Percentiles rank a stretch among this genome's conserved stretches.
phyloP scores from a whole-genome alignment of 2,329 filamentous ascomycete species.

The Aphanoascus verrucosus region DNA sequence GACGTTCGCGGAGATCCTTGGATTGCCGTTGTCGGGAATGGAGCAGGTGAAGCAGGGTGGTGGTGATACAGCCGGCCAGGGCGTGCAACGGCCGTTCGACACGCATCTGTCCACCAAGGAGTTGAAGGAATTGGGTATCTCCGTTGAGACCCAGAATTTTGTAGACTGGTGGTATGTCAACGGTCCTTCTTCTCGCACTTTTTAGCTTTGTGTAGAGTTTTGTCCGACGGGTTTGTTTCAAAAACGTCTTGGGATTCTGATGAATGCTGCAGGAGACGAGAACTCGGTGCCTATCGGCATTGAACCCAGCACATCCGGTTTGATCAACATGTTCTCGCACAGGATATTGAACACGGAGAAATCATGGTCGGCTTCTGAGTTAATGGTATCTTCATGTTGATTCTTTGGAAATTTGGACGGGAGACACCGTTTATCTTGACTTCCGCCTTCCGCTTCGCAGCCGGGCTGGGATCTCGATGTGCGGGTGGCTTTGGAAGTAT shows the following conservation, averaged over 20 bases:
- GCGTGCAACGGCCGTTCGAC: constrained; percentile 72
- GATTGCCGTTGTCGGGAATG: constrained; percentile 57
- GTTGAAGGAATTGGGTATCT: constrained; percentile 62
- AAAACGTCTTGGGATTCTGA: constrained; percentile 1
- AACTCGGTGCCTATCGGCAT: constrained; percentile 12
- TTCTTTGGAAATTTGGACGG: background rate
- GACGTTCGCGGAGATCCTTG: constrained; percentile 67
- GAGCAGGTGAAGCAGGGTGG: constrained; percentile 55
- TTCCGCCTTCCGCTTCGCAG: background rate
- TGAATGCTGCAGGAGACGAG: constrained; percentile 10
- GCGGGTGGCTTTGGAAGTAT: no score
- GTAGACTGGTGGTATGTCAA: constrained; percentile 60
- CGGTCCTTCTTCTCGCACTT: constrained; percentile 2
- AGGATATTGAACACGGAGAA: background rate
- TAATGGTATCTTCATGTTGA: background rate
- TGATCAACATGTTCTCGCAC: background rate
- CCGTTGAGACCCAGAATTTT: constrained; percentile 65
- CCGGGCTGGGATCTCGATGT: no score
- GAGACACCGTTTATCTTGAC: background rate
- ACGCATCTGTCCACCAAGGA: constrained; percentile 72
- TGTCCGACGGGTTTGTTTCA: constrained; percentile 1
- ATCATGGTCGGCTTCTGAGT: background rate
- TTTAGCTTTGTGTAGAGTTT: background rate
- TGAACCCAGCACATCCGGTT: background rate
- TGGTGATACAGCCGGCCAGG: constrained; percentile 59